Percentiles rank a stretch among this genome's conserved stretches.
Evolutionary conservation across 1,284 basidiomycete species (phyloP).

Genomic region (Moesziomyces sp.): DNA sequence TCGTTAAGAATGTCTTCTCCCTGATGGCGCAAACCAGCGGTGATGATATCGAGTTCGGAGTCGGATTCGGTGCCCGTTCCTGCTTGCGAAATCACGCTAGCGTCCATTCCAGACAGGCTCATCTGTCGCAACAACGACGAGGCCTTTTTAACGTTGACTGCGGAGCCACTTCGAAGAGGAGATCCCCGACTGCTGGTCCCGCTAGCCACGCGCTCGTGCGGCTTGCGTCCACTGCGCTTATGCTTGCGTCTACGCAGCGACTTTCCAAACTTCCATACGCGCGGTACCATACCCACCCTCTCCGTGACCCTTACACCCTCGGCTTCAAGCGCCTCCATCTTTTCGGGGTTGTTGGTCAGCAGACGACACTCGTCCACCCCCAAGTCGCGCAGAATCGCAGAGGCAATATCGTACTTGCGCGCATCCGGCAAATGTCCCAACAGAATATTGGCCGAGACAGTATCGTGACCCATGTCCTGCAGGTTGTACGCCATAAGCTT

Average conservation of each 20-base stretch:
- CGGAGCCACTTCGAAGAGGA: neutral
- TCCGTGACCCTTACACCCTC: constrained; percentile 86
- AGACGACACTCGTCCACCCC: constrained; percentile 78
- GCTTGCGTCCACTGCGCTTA: constrained; percentile 12
- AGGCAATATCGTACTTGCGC: constrained; percentile 90
- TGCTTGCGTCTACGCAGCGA: constrained; percentile 15
- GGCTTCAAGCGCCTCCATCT: constrained; percentile 84
- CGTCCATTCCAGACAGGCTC: constrained; percentile 21
- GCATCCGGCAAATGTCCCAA: constrained; percentile 95
- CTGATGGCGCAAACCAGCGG: constrained; percentile 23
- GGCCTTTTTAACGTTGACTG: neutral
- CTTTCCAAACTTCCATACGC: constrained; percentile 77
- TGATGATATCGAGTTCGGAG: constrained; percentile 18
- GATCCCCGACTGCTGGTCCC: neutral
- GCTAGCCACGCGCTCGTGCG: neutral
- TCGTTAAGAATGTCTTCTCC: constrained; percentile 28
- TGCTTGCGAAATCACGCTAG: constrained; percentile 41
- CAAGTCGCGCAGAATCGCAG: constrained; percentile 87
- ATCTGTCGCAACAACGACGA: constrained; percentile 27
- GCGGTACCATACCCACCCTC: constrained; percentile 91
- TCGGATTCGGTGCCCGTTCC: constrained; percentile 14
- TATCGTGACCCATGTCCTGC: constrained; percentile 97
- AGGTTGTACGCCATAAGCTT: constrained; percentile 98
- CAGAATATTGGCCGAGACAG: constrained; percentile 94
- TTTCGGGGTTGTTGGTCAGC: constrained; percentile 98